Percentiles rank a stretch among this genome's conserved stretches.
phyloP scores from a whole-genome alignment of 805 yeast species.

The Saturnispora zaruensis region DNA sequence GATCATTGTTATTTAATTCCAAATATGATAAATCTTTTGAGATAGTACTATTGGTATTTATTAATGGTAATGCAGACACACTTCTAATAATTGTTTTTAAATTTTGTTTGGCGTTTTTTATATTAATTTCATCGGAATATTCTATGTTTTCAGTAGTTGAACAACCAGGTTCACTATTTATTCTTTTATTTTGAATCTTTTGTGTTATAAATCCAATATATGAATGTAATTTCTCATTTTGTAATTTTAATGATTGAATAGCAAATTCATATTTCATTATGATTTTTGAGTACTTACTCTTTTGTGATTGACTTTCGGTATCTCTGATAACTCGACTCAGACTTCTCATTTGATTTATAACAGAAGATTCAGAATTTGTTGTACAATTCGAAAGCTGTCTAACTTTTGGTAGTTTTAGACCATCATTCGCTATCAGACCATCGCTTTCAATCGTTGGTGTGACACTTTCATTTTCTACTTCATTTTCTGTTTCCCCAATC shows the following conservation, averaged over 20 bases:
- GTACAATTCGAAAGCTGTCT: conserved; percentile 8
- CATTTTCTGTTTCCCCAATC: conserved; percentile 4
- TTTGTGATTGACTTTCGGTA: conserved; percentile 20
- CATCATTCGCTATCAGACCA: background rate
- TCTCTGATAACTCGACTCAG: conserved; percentile 20
- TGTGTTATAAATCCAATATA: conserved; percentile 51
- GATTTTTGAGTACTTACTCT: conserved; percentile 33
- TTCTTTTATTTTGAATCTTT: conserved; percentile 22
- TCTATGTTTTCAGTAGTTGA: conserved; percentile 22
- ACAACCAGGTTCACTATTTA: conserved; percentile 12
- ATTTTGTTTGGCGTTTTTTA: conserved; percentile 38
- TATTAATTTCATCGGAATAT: conserved; percentile 47
- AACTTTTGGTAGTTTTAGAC: conserved; percentile 6
- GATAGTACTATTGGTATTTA: background rate
- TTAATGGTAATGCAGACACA: conserved; percentile 22
- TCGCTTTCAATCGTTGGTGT: conserved; percentile 3
- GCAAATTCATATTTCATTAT: conserved; percentile 45
- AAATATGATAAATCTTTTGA: conserved; percentile 3
- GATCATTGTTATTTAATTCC: background rate
- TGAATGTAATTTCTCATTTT: conserved; percentile 47
- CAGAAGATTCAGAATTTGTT: background rate
- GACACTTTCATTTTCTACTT: background rate
- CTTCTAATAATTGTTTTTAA: conserved; percentile 29
- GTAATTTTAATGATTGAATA: conserved; percentile 43
- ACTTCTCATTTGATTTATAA: conserved; percentile 17